Base-by-base conservation (phyloP, 352 stramenopile genomes). In the Globisporangium spinosum region DNA sequence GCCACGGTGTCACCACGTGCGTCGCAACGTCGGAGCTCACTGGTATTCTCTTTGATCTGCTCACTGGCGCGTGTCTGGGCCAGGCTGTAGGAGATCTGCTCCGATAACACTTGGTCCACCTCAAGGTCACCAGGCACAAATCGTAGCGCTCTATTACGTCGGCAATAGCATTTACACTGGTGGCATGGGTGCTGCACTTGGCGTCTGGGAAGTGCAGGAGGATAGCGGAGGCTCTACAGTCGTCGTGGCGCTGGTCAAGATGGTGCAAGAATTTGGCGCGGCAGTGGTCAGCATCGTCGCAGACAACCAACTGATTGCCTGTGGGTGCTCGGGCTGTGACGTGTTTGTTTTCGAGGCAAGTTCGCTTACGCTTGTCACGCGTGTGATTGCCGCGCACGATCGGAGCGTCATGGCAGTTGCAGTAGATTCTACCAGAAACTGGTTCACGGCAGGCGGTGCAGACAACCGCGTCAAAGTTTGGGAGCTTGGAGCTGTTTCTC, bases 191-290 rank as follows among this genome's bases (percentile, higher is more conserved):
- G 76, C 79, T 27, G 79, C 76, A 1, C 64, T 95, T 32, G 79
- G 84, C 8, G 75, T 91, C 22, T 95, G 87, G 85, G 71, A 89
- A 27, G 74, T 93, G 4, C 70, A 76, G 20, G 82, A 85, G 29
- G 80, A 83, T 22, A 74, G 80, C n/a, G 35, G 85, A 0, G 83
- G 74, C 34, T 86, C 72, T 12, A 78, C 72, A n/a, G 84, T 78
- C 27, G 83, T 74, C 15, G 82, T 75, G 27, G 68, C 72, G 4
- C 67, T 93, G 12, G 49, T 76, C 13, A 74, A 75, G 6, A 76
- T 91, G n/a, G 61, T 93, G 15, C 80, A 65, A 1, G 78, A 89
- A 6, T 94, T 94, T 67, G 87, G 93, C 55, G 79, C 87, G 51
- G 66, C 85, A 0, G 82, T 94, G n/a, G 76, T 92, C 38, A 90